Percentiles rank a stretch among this genome's conserved stretches.
These are phyloP conservation scores for Lachnellula occidentalis DNA, from an alignment of 2,329 filamentous ascomycete species.

Conservation along the genomic window DNA sequence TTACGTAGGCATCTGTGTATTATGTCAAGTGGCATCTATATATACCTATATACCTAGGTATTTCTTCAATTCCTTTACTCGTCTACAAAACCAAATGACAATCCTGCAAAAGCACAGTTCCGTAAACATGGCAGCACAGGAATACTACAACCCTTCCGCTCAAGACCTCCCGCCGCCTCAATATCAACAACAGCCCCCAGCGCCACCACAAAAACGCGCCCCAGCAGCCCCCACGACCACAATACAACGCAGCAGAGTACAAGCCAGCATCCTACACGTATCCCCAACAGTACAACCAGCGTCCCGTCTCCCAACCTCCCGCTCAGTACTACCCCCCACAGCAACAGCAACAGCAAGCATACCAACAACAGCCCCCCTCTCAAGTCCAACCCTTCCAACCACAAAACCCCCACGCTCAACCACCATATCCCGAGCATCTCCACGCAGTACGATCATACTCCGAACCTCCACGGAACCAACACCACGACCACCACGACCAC, in stretches of 20 bases:
- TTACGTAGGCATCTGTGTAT: too few relatives aligned
- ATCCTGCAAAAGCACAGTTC: neutral
- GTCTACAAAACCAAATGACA: too few relatives aligned
- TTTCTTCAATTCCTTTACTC: too few relatives aligned
- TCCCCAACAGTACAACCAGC: neutral
- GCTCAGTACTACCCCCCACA: too few relatives aligned
- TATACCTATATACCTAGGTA: too few relatives aligned
- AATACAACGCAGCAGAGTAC: neutral
- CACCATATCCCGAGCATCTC: conserved; percentile 1
- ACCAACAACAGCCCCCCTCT: neutral
- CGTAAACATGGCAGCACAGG: conserved; percentile 16
- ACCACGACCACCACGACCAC: too few relatives aligned
- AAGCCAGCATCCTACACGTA: conserved; percentile 2
- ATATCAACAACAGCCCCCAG: conserved; percentile 1
- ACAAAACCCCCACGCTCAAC: neutral
- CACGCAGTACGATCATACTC: conserved; percentile 14
- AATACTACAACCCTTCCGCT: conserved; percentile 13
- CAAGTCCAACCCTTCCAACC: neutral
- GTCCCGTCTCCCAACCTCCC: too few relatives aligned
- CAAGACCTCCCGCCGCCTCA: neutral
- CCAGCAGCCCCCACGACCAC: neutral
- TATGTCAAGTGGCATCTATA: too few relatives aligned
- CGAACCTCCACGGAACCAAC: conserved; percentile 8
- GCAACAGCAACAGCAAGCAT: too few relatives aligned
- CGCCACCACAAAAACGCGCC: neutral